These are phyloP conservation scores for Tricholoma furcatifolium DNA, from an alignment of 768 basidiomycete species.

Conservation along the genomic window DNA sequence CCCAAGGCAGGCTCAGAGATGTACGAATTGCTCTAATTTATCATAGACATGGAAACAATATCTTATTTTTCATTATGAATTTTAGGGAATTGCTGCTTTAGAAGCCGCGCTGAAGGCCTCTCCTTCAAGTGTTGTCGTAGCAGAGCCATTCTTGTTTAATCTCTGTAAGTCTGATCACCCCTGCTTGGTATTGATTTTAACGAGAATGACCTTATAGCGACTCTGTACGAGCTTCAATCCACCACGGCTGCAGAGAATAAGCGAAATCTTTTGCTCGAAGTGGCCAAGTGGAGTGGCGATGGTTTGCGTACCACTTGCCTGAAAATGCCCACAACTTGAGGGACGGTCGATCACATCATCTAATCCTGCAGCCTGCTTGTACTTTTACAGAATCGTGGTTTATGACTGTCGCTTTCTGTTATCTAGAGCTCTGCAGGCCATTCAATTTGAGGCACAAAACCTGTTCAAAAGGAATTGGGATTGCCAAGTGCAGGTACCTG, in stretches of 20 bases:
- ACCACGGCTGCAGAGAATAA: conserved; percentile 74
- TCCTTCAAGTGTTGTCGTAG: conserved; percentile 69
- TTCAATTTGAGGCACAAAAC: no score
- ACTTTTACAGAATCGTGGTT: not conserved
- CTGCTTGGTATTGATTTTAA: not conserved
- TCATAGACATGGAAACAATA: not conserved
- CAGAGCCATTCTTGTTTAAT: conserved; percentile 85
- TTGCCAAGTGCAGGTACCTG: no score
- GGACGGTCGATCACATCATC: not conserved
- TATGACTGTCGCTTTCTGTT: no score
- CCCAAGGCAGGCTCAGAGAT: conserved; percentile 72
- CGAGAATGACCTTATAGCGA: conserved; percentile 44
- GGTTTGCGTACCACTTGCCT: conserved; percentile 74
- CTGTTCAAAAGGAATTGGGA: no score
- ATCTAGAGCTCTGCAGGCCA: no score
- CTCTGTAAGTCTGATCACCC: conserved; percentile 51
- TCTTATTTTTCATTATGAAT: not conserved
- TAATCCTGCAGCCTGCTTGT: no score
- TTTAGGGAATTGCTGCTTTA: conserved; percentile 66
- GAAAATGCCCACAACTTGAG: conserved; percentile 67
- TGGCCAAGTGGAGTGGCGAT: conserved; percentile 86
- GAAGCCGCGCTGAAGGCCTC: conserved; percentile 61
- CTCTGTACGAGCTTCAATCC: conserved; percentile 80
- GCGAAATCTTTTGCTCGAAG: conserved; percentile 67
- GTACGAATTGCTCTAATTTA: conserved; percentile 31